These are phyloP conservation scores for Euphrasia arctica DNA, from an alignment of 305 asterid genomes.

Conservation along the genomic window DNA sequence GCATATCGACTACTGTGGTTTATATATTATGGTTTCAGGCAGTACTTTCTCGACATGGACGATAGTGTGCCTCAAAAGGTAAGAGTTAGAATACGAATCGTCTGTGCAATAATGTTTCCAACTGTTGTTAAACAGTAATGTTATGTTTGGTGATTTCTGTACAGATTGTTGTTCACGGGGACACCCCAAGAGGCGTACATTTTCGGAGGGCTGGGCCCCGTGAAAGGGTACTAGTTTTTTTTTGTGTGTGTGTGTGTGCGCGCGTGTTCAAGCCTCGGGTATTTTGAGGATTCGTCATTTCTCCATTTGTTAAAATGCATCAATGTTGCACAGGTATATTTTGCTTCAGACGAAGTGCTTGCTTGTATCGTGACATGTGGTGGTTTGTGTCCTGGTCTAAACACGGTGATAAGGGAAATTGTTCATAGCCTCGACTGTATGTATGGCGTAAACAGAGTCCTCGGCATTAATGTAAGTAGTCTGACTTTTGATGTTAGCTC, in stretches of 20 bases:
- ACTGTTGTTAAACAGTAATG: slow-evolving; percentile 21
- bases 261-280: slow-evolving; percentile 15
- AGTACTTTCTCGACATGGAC: slow-evolving; percentile 85
- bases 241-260: background rate
- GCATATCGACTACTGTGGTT: background rate
- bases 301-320: slow-evolving; percentile 22
- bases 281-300: slow-evolving; percentile 12
- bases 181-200: slow-evolving; percentile 81
- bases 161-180: slow-evolving; percentile 68
- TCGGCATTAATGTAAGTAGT: background rate
- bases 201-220: slow-evolving; percentile 97
- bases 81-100: slow-evolving; percentile 24
- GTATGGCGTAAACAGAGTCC: background rate
- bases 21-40: slow-evolving; percentile 57
- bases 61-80: slow-evolving; percentile 96
- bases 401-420: background rate
- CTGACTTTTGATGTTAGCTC: background rate
- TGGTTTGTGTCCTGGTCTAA: background rate
- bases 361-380: slow-evolving; percentile 8
- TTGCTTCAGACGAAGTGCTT: background rate
- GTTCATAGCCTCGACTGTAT: background rate
- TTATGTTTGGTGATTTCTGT: slow-evolving; percentile 21
- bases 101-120: slow-evolving; percentile 18
- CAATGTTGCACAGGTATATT: slow-evolving; percentile 39
- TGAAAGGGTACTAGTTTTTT: slow-evolving; percentile 49